Base-by-base conservation (phyloP, 768 basidiomycete species). In the Daedaleopsis sinensis region DNA sequence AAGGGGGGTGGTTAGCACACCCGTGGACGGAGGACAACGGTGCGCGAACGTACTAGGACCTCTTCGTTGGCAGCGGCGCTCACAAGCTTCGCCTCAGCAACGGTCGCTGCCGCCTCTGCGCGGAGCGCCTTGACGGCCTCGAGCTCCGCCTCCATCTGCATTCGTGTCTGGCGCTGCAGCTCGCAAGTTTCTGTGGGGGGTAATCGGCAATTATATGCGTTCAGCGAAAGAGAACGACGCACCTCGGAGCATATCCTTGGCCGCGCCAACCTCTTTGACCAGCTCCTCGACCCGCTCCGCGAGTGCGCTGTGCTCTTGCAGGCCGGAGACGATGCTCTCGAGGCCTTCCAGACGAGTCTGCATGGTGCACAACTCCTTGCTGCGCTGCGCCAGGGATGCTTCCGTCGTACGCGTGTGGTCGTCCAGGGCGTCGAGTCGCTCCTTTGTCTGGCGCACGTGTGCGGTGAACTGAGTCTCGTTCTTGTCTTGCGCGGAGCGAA, bases 111-210 rank as follows among this genome's bases (percentile, higher is more conserved):
- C 3, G 79, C 78, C 36, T 79, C 78, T 7, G 71, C 68, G 39
- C 77, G 78, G 15, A 76, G 79, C 13, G 70, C 71, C 58, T 76
- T 74, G 12, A 87, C 73, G 5, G 74, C 75, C 11, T 79, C 76
- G 47, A 85, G 71, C 64, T 82, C 82, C 21, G 72, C 72, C 38
- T 74, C 74, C 71, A 86, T 79, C 58, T 83, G 79, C 53, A 73
- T 73, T 11, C 62, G 57, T 11, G 78, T 74, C 43, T 72, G 77
- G 50, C 52, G 58, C 47, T 65, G 70, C 42, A 71, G 36, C 6
- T 57, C 65, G 44, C 68, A 64, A 18, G 67, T 57, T n/a, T 61
- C 70, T 67, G 52, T n/a, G 38, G 19, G 8, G 39, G 21, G 18
- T 19, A 1, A 16, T 54, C 12, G 43, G 16, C 12, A 18, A 23